Conservation (phyloP, 2,329 filamentous ascomycete species). For the Talaromyces sp. region DNA sequence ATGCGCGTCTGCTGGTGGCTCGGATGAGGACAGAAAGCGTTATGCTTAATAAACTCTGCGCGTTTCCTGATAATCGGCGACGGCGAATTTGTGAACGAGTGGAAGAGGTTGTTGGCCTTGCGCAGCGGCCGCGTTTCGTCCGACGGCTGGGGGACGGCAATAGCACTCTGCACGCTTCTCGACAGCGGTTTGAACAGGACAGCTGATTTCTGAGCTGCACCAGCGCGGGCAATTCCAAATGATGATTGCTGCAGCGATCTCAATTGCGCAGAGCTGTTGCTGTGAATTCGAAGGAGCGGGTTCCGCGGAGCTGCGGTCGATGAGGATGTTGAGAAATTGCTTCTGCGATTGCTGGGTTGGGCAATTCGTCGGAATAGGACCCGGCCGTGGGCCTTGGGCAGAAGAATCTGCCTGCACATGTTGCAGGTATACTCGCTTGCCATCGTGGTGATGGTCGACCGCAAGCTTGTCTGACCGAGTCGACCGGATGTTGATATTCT, state of each 20-base stretch:
- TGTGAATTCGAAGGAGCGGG: conserved; percentile 4
- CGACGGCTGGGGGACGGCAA: conserved; percentile 16
- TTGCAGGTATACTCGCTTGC: conserved; percentile 37
- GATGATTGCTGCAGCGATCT: neutral
- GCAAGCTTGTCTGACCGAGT: neutral
- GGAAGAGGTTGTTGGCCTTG: conserved; percentile 79
- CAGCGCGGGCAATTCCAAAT: neutral
- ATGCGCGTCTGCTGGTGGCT: conserved; percentile 73
- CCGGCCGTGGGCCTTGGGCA: conserved; percentile 23
- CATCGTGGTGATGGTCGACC: conserved; percentile 21
- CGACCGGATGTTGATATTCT: neutral
- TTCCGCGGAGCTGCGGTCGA: conserved; percentile 2
- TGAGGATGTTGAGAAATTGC: conserved; percentile 13
- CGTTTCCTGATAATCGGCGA: conserved; percentile 81
- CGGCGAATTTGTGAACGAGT: conserved; percentile 84
- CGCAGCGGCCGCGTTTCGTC: conserved; percentile 45
- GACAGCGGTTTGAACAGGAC: conserved; percentile 15
- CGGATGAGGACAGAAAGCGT: conserved; percentile 90
- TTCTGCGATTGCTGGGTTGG: conserved; percentile 20
- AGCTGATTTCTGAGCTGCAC: conserved; percentile 20
- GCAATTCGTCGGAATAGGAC: conserved; percentile 21
- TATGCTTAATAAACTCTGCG: conserved; percentile 85
- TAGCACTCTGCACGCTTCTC: conserved; percentile 23
- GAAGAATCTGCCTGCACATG: conserved; percentile 34
- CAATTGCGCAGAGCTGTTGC: neutral